phyloP scores from a whole-genome alignment of 140 eudicot genomes.

The Flaveria floridana region DNA sequence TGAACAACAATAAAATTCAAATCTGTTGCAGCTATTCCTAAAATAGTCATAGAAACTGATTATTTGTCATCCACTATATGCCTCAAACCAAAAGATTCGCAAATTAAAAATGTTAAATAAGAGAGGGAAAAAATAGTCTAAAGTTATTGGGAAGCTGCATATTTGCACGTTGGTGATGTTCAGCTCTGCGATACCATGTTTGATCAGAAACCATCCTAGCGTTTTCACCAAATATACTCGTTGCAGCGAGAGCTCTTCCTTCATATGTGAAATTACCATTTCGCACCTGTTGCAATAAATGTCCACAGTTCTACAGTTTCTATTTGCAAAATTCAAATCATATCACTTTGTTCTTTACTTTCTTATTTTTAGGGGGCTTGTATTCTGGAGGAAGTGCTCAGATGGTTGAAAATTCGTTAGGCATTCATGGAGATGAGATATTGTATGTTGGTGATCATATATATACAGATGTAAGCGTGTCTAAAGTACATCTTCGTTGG shows the following conservation, averaged over 20 bases:
- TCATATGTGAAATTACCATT: conserved; percentile 50
- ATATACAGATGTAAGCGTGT: conserved; percentile 89
- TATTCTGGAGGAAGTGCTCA: conserved; percentile 99
- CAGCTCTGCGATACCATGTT: conserved; percentile 63
- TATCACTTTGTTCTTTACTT: conserved; percentile 4
- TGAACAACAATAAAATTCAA: too few species aligned
- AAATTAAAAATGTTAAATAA: neutral
- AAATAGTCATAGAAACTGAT: too few species aligned
- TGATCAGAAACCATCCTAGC: conserved; percentile 67
- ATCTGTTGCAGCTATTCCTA: too few species aligned
- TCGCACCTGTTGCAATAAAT: conserved; percentile 37
- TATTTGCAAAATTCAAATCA: neutral
- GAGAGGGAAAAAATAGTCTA: neutral
- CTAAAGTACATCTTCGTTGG: conserved; percentile 96
- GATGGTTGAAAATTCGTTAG: conserved; percentile 85
- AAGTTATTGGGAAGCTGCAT: conserved; percentile 55
- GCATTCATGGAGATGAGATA: conserved; percentile 90
- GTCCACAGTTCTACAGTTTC: conserved; percentile 22
- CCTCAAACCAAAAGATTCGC: conserved; percentile 3
- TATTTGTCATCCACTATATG: too few species aligned
- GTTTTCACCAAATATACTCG: conserved; percentile 71
- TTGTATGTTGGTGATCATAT: conserved; percentile 96
- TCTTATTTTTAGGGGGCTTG: conserved; percentile 62
- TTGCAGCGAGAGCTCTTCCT: conserved; percentile 84
- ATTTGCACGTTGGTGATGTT: conserved; percentile 66